Evolutionary conservation across 305 asterid species (phyloP).

Genomic region (Fraxinus greggii): DNA sequence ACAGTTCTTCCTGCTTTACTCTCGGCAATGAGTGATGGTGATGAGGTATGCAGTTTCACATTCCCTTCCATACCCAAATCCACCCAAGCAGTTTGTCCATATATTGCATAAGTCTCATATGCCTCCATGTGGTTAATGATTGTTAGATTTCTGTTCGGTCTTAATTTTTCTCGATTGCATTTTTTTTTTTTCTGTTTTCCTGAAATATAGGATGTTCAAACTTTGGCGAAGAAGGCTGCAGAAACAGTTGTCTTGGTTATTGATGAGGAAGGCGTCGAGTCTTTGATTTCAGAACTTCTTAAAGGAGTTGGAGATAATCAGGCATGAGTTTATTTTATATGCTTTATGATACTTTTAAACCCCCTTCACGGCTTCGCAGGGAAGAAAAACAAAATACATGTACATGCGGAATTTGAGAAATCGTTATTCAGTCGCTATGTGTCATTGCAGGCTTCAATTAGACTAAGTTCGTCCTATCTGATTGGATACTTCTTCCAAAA

Average conservation of each 20-base stretch:
- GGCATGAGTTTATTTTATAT: constrained; percentile 44
- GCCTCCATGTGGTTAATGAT: neutral
- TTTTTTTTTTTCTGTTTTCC: neutral
- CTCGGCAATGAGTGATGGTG: constrained; percentile 68
- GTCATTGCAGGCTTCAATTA: constrained; percentile 69
- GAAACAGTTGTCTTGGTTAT: constrained; percentile 93
- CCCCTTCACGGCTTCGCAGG: constrained; percentile 8
- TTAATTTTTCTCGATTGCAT: constrained; percentile 10
- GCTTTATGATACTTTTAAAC: constrained; percentile 16
- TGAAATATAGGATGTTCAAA: constrained; percentile 55
- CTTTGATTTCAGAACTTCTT: constrained; percentile 80
- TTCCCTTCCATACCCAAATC: neutral
- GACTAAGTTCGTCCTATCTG: constrained; percentile 77
- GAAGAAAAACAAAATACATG: neutral
- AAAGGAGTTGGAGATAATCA: constrained; percentile 85
- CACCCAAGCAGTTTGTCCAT: neutral
- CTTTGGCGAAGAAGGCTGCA: constrained; percentile 80
- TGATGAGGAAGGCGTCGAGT: constrained; percentile 87
- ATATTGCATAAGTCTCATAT: neutral
- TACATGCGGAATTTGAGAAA: neutral
- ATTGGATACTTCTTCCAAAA: constrained; percentile 87
- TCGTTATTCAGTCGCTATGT: constrained; percentile 20
- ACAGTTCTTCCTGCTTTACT: constrained; percentile 88
- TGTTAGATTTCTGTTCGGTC: constrained; percentile 15
- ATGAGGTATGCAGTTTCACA: constrained; percentile 50